Evolutionary conservation across 2,329 filamentous ascomycete genomes (phyloP).

Genomic region (Colletotrichum salicis): DNA sequence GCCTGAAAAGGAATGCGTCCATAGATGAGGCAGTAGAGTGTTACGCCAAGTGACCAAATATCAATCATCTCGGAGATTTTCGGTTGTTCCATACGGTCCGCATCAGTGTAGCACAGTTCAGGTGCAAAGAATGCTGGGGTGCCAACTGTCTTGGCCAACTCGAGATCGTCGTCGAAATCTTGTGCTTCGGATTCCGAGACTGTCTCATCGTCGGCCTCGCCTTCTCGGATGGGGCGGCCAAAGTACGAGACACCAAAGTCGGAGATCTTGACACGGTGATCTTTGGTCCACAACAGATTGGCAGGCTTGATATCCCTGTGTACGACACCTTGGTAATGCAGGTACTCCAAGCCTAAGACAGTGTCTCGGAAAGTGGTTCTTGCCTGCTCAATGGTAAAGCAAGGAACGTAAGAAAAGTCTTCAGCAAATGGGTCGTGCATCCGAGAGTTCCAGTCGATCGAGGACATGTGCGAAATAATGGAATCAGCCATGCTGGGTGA

Average conservation of each 20-base stretch:
- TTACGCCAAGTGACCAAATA: conserved; percentile 96
- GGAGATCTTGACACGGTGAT: conserved; percentile 93
- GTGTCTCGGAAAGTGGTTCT: conserved; percentile 91
- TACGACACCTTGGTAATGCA: conserved; percentile 87
- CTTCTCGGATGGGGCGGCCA: conserved; percentile 85
- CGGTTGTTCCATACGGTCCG: conserved; percentile 70
- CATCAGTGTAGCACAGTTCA: conserved; percentile 91
- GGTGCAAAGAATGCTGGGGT: conserved; percentile 98
- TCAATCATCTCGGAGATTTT: conserved; percentile 94
- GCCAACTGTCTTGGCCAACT: conserved; percentile 97
- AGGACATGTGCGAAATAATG: conserved; percentile 76
- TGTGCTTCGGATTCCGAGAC: conserved; percentile 83
- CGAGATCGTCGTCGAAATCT: conserved; percentile 91
- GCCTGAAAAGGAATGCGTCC: conserved; percentile 94
- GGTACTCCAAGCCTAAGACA: conserved; percentile 90
- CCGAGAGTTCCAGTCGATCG: conserved; percentile 67
- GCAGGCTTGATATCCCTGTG: conserved; percentile 89
- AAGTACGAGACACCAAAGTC: conserved; percentile 99
- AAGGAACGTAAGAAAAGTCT: conserved; percentile 92
- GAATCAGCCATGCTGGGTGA: conserved; percentile 86
- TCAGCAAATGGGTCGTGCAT: conserved; percentile 78
- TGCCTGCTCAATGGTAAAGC: conserved; percentile 86
- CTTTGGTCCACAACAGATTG: conserved; percentile 87
- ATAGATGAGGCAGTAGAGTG: conserved; percentile 93
- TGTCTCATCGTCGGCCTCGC: conserved; percentile 79